Evolutionary conservation across 2,329 filamentous ascomycete species (phyloP), one percentile per base, ranked within the genome.

Genomic region (Alternaria ventricosa): DNA sequence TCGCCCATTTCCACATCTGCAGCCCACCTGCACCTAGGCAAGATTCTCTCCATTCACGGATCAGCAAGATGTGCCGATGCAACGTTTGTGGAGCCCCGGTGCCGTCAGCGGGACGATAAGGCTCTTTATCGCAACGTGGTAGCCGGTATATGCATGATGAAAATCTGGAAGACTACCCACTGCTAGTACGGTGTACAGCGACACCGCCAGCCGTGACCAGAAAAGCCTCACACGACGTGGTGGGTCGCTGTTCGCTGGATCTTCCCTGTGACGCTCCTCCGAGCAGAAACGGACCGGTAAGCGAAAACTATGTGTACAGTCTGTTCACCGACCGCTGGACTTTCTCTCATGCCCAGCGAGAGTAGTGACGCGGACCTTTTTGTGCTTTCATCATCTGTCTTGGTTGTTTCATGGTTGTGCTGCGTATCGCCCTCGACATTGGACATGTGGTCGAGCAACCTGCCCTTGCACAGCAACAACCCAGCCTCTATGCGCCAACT

Each of bases 31-130:
- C 66, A 67, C 46, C 62, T 65, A 62, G 56, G 65, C 66, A 61
- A 30, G 62, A 58, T 67, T 22, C 55, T 53, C 66, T 71, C 69
- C 71, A 68, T 66, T 66, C 57, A 65, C 55, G 51, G 50, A 61
- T 55, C 57, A 60, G 44, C 63, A 53, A 30, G 13, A 65, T 64
- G 67, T 65, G 66, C 64, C 68, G 66, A 69, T 47, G 62, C 62
- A 63, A 68, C 64, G 61, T 64, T 65, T 67, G 69, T 73, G 68
- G 69, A 72, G 61, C 65, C 60, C 60, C 67, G 22, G 55, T 58
- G 57, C 60, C 49, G 63, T 58, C 67, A 68, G 64, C 68, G 66
- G 66, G 55, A 66, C 62, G 71, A 69, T 70, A 74, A 69, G 64
- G 43, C 25, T 28, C 57, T 61, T 66, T 72, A 71, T 72, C 67